Base-by-base conservation (phyloP, 2,329 filamentous ascomycete genomes). In the Venturia asperata region DNA sequence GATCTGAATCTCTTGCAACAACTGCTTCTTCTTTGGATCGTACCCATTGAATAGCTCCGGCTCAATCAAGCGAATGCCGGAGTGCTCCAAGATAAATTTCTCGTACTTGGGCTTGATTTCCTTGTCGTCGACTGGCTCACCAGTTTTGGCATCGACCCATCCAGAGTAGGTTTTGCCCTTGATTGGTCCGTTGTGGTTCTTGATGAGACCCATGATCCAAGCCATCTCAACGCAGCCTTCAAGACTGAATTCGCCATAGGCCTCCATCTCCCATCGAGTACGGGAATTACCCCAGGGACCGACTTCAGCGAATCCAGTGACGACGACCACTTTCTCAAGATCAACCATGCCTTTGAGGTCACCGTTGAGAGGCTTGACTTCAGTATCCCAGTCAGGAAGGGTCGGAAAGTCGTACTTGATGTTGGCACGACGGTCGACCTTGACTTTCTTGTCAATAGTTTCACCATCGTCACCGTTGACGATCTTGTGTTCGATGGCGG, bases 171-270 rank as follows among this genome's bases (percentile, higher is more conserved):
- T 89, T 80, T 96, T 89, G 75, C 94, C 94, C 82, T 99, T 99
- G 76, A 99, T 86, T 41, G 88, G 87, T 21, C 94, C 94, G 71
- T 97, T 97, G 82, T 96, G 91, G 77, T 99, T 96, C 83, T 93
- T 97, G 81, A 99, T 97, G 67, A 97, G 86, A 74, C 94, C 94
- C 93, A 97, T 99, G 77, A 99, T 91, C 94, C 94, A 99, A 41
- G 94, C 92, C 94, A 99, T 99, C 79, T 99, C 94, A 67, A 99
- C 89, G 73, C 94, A 97, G 39, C 94, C 94, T 77, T 99, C 95
- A 17, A 99, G 85, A 10, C 94, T 97, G 81, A 99, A 99, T 74
- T 96, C 85, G 74, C 94, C 94, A 70, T 92, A 87, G 1, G 94
- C 92, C 77, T 99, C 94, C 93, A 99, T 99, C 81, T 99, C 94